These are phyloP conservation scores for Backusella australiensis DNA, from an alignment of 192 early-diverging fungal species.

Conservation along the genomic window DNA sequence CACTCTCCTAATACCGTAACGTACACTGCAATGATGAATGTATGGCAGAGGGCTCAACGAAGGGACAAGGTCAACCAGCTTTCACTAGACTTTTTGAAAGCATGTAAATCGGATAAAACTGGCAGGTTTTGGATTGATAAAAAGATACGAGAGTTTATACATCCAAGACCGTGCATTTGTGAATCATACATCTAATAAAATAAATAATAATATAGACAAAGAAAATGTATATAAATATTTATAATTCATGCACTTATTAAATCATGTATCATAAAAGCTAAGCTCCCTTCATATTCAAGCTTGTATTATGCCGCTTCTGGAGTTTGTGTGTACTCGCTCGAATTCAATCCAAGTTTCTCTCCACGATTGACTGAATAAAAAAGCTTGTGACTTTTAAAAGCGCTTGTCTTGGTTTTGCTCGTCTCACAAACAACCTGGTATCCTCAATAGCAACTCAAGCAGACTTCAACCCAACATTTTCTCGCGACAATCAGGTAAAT, in stretches of 20 bases:
- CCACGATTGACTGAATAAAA: too few species aligned
- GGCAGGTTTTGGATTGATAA: constrained; percentile 22
- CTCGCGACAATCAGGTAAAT: too few species aligned
- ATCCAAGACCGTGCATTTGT: neutral
- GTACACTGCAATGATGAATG: constrained; percentile 29
- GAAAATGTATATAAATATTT: neutral
- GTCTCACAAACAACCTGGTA: too few species aligned
- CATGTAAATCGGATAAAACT: neutral
- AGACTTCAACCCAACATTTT: too few species aligned
- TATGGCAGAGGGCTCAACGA: constrained; percentile 12
- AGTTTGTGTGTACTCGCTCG: too few species aligned
- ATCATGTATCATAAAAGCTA: too few species aligned
- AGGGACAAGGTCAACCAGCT: constrained; percentile 19
- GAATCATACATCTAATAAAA: constrained; percentile 3
- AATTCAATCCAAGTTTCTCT: too few species aligned
- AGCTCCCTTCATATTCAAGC: too few species aligned
- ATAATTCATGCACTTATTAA: neutral
- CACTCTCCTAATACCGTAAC: constrained; percentile 34
- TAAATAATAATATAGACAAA: neutral
- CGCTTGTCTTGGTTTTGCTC: too few species aligned
- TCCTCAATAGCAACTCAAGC: too few species aligned
- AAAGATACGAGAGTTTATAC: neutral
- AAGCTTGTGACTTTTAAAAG: too few species aligned
- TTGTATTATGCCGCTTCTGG: too few species aligned
- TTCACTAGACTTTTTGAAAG: constrained; percentile 3